These are phyloP conservation scores for Penicillium waksmanii DNA, from an alignment of 495 filamentous ascomycete species.

Conservation along the genomic window DNA sequence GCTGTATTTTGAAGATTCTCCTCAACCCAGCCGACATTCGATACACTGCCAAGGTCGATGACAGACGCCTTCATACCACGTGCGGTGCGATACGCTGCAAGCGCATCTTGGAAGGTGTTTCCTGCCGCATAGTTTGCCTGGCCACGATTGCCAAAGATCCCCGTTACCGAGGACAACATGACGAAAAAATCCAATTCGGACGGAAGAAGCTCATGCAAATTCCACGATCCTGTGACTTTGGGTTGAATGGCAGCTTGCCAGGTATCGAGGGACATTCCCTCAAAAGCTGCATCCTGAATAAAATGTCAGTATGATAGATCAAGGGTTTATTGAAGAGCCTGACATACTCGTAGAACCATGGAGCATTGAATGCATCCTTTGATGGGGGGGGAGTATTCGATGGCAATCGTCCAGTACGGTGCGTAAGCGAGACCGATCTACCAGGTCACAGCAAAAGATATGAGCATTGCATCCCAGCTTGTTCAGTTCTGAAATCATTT, in stretches of 20 bases:
- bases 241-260: conserved; percentile 30
- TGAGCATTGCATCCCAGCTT: conserved; percentile 22
- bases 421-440: conserved; percentile 22
- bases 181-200: conserved; percentile 38
- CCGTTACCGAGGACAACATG: conserved; percentile 43
- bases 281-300: conserved; percentile 37
- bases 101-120: conserved; percentile 47
- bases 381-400: conserved; percentile 30
- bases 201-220: conserved; percentile 29
- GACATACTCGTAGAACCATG: conserved; percentile 41
- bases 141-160: conserved; percentile 42
- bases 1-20: conserved; percentile 26
- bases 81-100: conserved; percentile 37
- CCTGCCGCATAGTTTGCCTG: conserved; percentile 62
- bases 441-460: conserved; percentile 25
- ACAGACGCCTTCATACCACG: conserved; percentile 38
- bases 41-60: conserved; percentile 59
- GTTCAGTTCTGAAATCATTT: conserved; percentile 20
- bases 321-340: neutral
- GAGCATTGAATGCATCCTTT: conserved; percentile 45
- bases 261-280: conserved; percentile 41
- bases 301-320: conserved; percentile 6
- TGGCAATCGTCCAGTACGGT: conserved; percentile 15
- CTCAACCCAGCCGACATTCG: conserved; percentile 59
- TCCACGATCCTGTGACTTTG: conserved; percentile 36